Conservation (phyloP, 257 asterid genomes). For the Nicotiana benthamiana region DNA sequence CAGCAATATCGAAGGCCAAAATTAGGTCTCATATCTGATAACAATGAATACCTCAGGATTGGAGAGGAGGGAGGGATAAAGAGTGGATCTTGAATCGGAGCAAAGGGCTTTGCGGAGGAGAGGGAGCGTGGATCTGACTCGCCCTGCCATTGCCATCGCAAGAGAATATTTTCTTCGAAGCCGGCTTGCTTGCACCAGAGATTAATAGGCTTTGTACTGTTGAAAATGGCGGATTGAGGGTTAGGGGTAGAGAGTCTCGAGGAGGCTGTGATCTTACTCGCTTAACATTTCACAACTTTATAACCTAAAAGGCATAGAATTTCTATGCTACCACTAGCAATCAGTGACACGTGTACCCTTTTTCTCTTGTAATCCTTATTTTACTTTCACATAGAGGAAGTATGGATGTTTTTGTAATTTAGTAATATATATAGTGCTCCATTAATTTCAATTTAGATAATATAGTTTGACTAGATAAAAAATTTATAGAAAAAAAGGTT, state of each 20-base stretch:
- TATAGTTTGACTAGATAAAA: too few species aligned
- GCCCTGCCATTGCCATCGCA: slow-evolving; percentile 48
- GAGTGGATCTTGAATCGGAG: slow-evolving; percentile 21
- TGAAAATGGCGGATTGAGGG: not conserved
- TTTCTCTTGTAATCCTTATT: not conserved
- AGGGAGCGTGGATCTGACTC: slow-evolving; percentile 49
- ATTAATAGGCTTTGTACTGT: not conserved
- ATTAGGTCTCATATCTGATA: not conserved
- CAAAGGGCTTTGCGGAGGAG: slow-evolving; percentile 47
- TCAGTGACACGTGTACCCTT: not conserved
- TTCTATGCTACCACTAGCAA: not conserved
- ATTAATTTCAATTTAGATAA: too few species aligned
- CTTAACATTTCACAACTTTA: not conserved
- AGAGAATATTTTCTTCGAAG: not conserved
- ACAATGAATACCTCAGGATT: slow-evolving; percentile 34
- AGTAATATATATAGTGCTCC: too few species aligned
- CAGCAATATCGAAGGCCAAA: not conserved
- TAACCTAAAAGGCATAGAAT: not conserved
- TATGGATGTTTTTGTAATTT: too few species aligned
- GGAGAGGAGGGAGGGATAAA: slow-evolving; percentile 16
- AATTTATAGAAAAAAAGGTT: too few species aligned
- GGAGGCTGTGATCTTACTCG: not conserved
- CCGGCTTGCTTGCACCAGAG: not conserved
- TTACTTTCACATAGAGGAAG: too few species aligned
- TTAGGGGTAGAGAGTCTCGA: not conserved